Evolutionary conservation across 345 rosid genomes (phyloP).

Genomic region (Reutealis trisperma): DNA sequence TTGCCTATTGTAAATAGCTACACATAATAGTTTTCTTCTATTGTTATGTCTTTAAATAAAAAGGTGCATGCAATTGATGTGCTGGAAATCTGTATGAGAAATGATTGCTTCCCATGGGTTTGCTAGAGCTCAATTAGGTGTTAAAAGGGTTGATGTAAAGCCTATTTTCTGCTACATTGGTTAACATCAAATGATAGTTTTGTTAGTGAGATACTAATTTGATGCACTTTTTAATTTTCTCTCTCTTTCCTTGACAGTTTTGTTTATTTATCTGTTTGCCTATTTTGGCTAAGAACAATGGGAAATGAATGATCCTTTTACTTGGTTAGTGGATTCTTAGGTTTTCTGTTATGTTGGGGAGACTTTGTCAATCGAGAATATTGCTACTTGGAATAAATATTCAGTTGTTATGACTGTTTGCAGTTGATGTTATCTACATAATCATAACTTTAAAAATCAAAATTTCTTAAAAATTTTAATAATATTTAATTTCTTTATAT

Average conservation of each 20-base stretch:
- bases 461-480: no score
- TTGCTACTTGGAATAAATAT: background rate
- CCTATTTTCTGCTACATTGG: background rate
- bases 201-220: background rate
- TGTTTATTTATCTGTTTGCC: background rate
- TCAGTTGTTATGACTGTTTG: background rate
- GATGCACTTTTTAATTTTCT: background rate
- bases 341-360: background rate
- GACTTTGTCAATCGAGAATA: background rate
- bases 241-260: background rate
- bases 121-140: background rate
- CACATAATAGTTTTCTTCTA: no score
- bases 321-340: background rate
- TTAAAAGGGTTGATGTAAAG: background rate
- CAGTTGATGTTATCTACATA: background rate
- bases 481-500: no score
- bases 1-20: no score
- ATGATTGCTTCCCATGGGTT: background rate
- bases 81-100: background rate
- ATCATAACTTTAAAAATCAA: background rate
- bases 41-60: background rate
- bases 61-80: no score
- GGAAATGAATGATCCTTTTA: background rate
- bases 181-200: background rate
- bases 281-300: no score